phyloP scores from a whole-genome alignment of 495 filamentous ascomycete genomes.

The Penicillium cinerascens region DNA sequence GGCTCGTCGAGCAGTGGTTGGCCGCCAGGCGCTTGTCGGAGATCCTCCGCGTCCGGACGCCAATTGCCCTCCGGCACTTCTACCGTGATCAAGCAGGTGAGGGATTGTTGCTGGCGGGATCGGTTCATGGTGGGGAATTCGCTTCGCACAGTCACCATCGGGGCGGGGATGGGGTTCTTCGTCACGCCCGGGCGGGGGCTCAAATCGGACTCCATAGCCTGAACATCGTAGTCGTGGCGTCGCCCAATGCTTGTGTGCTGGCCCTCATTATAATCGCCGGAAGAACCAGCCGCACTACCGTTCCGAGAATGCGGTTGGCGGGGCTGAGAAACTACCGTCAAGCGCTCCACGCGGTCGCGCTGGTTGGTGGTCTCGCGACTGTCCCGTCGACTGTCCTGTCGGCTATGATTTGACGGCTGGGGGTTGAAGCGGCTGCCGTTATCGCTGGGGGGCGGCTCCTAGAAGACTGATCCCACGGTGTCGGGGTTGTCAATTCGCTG shows the following conservation, averaged over 20 bases:
- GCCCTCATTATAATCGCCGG: conserved; percentile 71
- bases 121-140: conserved; percentile 93
- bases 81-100: conserved; percentile 92
- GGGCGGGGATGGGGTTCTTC: conserved; percentile 90
- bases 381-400: conserved; percentile 56
- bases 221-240: conserved; percentile 92
- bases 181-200: conserved; percentile 62
- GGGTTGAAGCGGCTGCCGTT: conserved; percentile 36
- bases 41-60: conserved; percentile 79
- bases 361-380: conserved; percentile 54
- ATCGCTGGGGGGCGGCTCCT: conserved; percentile 48
- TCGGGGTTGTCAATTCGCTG: conserved; percentile 52
- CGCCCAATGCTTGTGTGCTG: conserved; percentile 46
- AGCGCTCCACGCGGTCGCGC: conserved; percentile 56
- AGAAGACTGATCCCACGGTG: conserved; percentile 56
- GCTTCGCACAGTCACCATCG: conserved; percentile 86
- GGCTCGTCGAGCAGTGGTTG: conserved; percentile 50
- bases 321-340: conserved; percentile 42
- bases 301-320: conserved; percentile 62
- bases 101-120: conserved; percentile 88
- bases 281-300: conserved; percentile 70
- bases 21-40: conserved; percentile 63
- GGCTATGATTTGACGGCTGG: conserved; percentile 30
- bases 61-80: conserved; percentile 93
- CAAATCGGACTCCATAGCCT: conserved; percentile 89